Conservation (phyloP, 1,139 yeast genomes). For the Candida tetrigidarum region DNA sequence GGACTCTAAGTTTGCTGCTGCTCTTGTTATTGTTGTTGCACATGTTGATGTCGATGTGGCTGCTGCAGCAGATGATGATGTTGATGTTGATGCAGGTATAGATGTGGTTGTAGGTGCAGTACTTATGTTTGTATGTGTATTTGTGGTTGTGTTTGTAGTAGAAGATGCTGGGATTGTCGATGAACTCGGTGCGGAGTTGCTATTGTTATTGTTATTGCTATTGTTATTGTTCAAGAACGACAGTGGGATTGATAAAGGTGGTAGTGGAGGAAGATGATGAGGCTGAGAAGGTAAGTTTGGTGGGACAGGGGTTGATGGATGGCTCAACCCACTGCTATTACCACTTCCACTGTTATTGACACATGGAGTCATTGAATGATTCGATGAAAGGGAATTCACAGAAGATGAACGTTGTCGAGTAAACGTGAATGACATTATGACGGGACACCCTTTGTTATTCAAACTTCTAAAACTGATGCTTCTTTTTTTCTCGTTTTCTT, state of each 20-base stretch:
- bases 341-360: slow-evolving; percentile 4
- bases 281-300: slow-evolving; percentile 10
- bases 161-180: no score
- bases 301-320: slow-evolving; percentile 10
- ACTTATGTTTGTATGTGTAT: not conserved
- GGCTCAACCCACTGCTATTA: slow-evolving; percentile 2
- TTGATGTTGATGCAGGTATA: not conserved
- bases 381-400: slow-evolving; percentile 35
- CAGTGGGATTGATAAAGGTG: slow-evolving; percentile 6
- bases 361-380: slow-evolving; percentile 21
- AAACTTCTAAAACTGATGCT: no score
- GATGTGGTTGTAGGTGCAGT: not conserved
- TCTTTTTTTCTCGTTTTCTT: not conserved
- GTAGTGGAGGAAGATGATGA: slow-evolving; percentile 7
- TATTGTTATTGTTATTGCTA: no score
- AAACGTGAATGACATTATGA: slow-evolving; percentile 14
- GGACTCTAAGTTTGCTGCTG: not conserved
- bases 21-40: slow-evolving; percentile 3
- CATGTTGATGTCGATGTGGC: slow-evolving; percentile 7
- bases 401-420: slow-evolving; percentile 37
- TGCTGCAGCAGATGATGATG: no score
- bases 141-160: no score
- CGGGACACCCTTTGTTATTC: no score
- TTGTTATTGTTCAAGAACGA: not conserved
- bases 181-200: no score